Percentiles rank a stretch among this genome's conserved stretches.
Evolutionary conservation across 352 stramenopile genomes (phyloP).

Genomic region (Phytophthora tubulina): DNA sequence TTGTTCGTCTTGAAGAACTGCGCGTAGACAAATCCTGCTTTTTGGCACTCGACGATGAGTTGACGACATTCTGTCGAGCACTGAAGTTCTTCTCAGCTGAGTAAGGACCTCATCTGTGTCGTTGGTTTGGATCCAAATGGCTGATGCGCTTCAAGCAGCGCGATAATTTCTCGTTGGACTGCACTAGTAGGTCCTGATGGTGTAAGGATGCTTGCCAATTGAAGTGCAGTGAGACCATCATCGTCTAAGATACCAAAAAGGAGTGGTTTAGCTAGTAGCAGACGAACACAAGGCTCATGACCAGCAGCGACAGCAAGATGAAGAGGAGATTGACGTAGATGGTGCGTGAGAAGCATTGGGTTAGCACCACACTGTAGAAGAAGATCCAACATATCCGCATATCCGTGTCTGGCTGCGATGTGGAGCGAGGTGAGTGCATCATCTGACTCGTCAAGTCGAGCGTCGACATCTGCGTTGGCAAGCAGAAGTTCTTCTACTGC

Average conservation of each 20-base stretch:
- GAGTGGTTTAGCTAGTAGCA: constrained; percentile 20
- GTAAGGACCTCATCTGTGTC: constrained; percentile 27
- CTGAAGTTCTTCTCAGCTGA: constrained; percentile 49
- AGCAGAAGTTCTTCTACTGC: constrained; percentile 51
- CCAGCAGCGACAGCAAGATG: constrained; percentile 40
- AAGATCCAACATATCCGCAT: constrained; percentile 43
- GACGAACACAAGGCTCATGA: constrained; percentile 31
- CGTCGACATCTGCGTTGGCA: constrained; percentile 40
- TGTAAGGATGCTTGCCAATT: constrained; percentile 34
- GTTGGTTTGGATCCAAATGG: background rate
- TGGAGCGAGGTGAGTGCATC: constrained; percentile 49
- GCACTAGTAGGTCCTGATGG: background rate
- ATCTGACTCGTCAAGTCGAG: constrained; percentile 24
- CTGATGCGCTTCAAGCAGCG: constrained; percentile 36
- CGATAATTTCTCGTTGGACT: constrained; percentile 33
- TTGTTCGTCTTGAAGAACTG: constrained; percentile 44
- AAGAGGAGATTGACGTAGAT: constrained; percentile 37
- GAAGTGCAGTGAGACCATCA: constrained; percentile 42
- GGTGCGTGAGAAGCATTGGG: constrained; percentile 21
- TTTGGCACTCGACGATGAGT: constrained; percentile 43
- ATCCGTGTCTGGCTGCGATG: constrained; percentile 35
- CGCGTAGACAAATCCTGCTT: constrained; percentile 66
- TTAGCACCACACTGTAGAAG: constrained; percentile 53
- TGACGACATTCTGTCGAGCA: constrained; percentile 53
- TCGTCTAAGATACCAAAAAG: constrained; percentile 24